A percentile compares a stretch with the other conserved stretches of the same genome.
Conservation (phyloP, 345 rosid species). For the Citropsis articulata region DNA sequence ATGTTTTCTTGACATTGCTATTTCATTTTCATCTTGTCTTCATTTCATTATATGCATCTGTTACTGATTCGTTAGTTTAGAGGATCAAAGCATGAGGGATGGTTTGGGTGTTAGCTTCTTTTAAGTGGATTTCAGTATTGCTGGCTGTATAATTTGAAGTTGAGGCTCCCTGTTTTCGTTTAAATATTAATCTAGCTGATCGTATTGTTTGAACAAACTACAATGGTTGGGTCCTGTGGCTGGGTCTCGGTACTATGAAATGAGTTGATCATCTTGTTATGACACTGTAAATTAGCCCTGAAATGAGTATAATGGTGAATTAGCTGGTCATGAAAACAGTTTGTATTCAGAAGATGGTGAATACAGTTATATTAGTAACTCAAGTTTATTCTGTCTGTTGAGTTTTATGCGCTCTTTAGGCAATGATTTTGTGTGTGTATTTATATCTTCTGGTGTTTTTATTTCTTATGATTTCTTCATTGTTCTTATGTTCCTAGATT, state of each 20-base stretch:
- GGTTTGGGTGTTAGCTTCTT: not conserved
- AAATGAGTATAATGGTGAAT: not conserved
- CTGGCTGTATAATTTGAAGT: not conserved
- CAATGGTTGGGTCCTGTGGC: not conserved
- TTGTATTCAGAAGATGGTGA: not conserved
- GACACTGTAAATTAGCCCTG: not conserved
- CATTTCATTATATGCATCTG: not conserved
- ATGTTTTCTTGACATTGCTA: not conserved
- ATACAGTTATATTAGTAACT: not conserved
- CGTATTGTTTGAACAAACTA: not conserved
- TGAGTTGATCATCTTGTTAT: not conserved
- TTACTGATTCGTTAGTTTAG: not conserved
- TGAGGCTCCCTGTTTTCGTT: not conserved
- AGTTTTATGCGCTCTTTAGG: not conserved
- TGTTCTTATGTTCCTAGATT: not conserved
- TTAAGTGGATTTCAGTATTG: not conserved
- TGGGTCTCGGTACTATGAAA: not conserved
- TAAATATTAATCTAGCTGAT: not conserved
- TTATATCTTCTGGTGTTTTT: not conserved
- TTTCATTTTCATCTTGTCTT: conserved; percentile 4
- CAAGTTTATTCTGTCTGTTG: not conserved
- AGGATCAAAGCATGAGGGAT: not conserved
- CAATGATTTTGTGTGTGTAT: not conserved
- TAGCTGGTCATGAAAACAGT: not conserved
- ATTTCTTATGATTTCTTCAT: not conserved